Conservation (phyloP, 2,329 filamentous ascomycete species). For the Lachnellula subtilissima region DNA sequence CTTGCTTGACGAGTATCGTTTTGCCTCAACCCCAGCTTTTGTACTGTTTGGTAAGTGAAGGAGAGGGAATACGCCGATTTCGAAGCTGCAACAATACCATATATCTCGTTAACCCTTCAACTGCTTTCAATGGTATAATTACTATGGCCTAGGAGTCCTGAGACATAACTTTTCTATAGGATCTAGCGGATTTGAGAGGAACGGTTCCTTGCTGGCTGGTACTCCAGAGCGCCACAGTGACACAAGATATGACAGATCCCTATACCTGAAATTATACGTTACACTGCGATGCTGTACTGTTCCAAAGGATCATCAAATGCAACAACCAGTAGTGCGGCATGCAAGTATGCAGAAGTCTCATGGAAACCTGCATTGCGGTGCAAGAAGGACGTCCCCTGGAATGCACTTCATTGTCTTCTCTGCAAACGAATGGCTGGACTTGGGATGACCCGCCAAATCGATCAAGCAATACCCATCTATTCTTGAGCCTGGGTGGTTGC, state of each 20-base stretch:
- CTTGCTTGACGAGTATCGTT: not conserved
- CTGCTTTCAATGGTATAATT: too few species aligned
- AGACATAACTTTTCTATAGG: not conserved
- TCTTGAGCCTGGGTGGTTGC: not conserved
- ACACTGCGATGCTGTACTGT: not conserved
- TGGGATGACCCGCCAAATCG: not conserved
- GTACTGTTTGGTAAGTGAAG: too few species aligned
- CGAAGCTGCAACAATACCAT: too few species aligned
- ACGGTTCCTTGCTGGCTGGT: not conserved
- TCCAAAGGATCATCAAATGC: not conserved
- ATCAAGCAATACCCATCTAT: not conserved
- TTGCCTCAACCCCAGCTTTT: not conserved
- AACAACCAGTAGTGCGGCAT: not conserved
- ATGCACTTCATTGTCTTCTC: too few species aligned
- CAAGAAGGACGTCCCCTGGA: not conserved
- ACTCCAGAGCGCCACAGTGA: not conserved
- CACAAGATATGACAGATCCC: slow-evolving; percentile 5
- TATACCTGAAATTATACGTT: not conserved
- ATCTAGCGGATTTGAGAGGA: not conserved
- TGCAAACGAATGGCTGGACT: not conserved
- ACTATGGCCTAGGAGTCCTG: too few species aligned
- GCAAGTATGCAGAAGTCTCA: not conserved
- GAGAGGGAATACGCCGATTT: too few species aligned
- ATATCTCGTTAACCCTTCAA: too few species aligned
- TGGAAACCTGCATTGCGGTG: not conserved